Evolutionary conservation across 768 basidiomycete species (phyloP), one percentile per base, ranked within the genome.

Genomic region (Lactifluus volemus): DNA sequence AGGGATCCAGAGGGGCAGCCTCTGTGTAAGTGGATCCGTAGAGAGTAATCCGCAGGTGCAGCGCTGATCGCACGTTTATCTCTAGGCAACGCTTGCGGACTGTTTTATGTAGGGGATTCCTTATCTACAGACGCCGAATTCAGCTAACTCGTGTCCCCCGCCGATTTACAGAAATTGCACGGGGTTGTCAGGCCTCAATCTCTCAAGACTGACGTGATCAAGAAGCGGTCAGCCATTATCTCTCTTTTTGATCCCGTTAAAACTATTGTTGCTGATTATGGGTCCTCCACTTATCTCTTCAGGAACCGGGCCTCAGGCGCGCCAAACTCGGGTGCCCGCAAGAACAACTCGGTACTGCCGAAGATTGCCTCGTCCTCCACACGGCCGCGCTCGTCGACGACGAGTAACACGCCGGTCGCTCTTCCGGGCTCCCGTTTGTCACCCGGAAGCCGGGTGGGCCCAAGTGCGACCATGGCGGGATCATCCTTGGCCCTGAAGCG

Each of bases 181-280:
- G 93, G 93, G 50, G 94, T 98, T 53, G 90, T 94, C 6, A 83
- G 96, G 56, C 96, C 96, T 8, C 77, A 96, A 65, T 95, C 93
- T 42, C 81, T 98, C 63, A 97, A 97, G 81, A 98, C 95, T 47
- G 92, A 98, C 71, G 88, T 95, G 49, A 97, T 96, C 75, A 97
- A 98, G 85, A 98, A 97, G 78, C 79, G 91, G 91, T 91, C 57
- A 12, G 69, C 44, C 69, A 54, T 25, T 58, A 54, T 58, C 42
- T 34, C 47, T 25, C 25, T 25, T 25, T 25, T 38, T 47, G 52
- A 14, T 39, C 41, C 25, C 17, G 34, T 19, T 49, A 41, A 10
- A 38, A 49, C 49, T 21, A 56, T 42, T n/a, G 29, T 38, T 38
- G 15, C 58, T 67, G 52, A 68, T 53, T 55, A 45, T 15, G 17